Base-by-base conservation (phyloP, 2,329 filamentous ascomycete genomes). In the Penicillium hesseltinei region DNA sequence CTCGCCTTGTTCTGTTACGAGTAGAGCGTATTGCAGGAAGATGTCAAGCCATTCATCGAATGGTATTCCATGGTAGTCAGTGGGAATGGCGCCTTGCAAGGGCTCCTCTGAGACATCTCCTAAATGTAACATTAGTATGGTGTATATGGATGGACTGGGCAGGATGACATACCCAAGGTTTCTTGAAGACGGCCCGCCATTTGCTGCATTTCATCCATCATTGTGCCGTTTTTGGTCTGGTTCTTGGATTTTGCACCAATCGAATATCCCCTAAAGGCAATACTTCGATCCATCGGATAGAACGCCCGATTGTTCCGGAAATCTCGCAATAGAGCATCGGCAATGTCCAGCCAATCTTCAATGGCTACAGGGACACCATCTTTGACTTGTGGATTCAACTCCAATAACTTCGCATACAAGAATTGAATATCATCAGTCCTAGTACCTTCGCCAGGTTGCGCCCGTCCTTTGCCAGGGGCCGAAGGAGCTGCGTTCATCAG, bases 1-100 rank as follows among this genome's bases (percentile, higher is more conserved):
- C 47, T 88, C 84, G 35, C 87, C 87, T 21, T 81, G 78, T 42
- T 85, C 83, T 8, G 92, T 89, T 33, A 94, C 82, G 5, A 88
- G 81, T 47, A 97, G 81, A 3, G 92, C 89, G 70, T 95, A 95
- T 68, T 94, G 90, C 36, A 95, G 82, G 70, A 99, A 96, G 0
- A 96, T 82, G 64, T 95, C 90, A 3, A 97, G 82, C 94, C 94
- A 99, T 46, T 86, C 83, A 57, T 87, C 81, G 69, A 97, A 96
- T 0, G 86, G 79, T 46, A 97, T 90, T 8, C 89, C 89, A 63
- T 91, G 88, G 69, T 91, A 92, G 58, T 82, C 80, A 46, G 74
- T 73, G 2, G 83, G 83, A 38, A 81, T 71, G 17, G 67, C 69
- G 13, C 68, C 67, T 23, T 68, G 66, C 5, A 69, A 51, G 21